phyloP scores from a whole-genome alignment of 2,329 filamentous ascomycete species.

The Teratosphaeria nubilosa region DNA sequence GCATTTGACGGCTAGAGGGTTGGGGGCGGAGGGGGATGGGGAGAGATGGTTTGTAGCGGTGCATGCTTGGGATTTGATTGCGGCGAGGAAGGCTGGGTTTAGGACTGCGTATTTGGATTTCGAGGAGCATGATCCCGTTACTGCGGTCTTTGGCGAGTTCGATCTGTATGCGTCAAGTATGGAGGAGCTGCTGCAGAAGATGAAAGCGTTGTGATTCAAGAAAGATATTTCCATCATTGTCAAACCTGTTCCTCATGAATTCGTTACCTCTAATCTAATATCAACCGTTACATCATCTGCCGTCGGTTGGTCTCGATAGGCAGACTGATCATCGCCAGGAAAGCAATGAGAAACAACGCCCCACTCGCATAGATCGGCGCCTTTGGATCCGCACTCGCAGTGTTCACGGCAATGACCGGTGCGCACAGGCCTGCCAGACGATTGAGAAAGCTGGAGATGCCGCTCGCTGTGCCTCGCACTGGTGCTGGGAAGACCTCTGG shows the following conservation, averaged over 20 bases:
- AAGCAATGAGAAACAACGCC: constrained; percentile 34
- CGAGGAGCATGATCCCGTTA: constrained; percentile 22
- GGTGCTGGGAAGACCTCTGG: constrained; percentile 68
- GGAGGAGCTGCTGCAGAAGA: constrained; percentile 19
- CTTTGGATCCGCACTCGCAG: constrained; percentile 28
- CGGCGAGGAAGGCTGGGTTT: constrained; percentile 22
- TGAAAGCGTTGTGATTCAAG: constrained; percentile 10
- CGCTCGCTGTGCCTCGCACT: constrained; percentile 60
- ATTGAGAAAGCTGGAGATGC: constrained; percentile 63
- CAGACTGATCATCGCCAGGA: constrained; percentile 31
- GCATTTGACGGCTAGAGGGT: constrained; percentile 12
- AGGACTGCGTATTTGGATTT: constrained; percentile 21
- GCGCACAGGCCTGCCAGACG: constrained; percentile 57
- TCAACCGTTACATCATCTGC: constrained; percentile 27
- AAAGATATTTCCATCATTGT: no score
- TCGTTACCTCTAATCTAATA: neutral
- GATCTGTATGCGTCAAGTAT: constrained; percentile 20
- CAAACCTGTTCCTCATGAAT: no score
- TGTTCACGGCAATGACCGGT: constrained; percentile 51
- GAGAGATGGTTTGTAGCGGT: constrained; percentile 23
- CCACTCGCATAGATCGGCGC: constrained; percentile 35
- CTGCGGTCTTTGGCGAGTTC: constrained; percentile 22
- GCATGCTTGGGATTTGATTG: constrained; percentile 21
- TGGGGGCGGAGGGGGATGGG: constrained; percentile 14
- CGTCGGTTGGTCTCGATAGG: constrained; percentile 36